These are phyloP conservation scores for Sugiyamaella pinicola DNA, from an alignment of 1,139 yeast genomes.

Conservation along the genomic window DNA sequence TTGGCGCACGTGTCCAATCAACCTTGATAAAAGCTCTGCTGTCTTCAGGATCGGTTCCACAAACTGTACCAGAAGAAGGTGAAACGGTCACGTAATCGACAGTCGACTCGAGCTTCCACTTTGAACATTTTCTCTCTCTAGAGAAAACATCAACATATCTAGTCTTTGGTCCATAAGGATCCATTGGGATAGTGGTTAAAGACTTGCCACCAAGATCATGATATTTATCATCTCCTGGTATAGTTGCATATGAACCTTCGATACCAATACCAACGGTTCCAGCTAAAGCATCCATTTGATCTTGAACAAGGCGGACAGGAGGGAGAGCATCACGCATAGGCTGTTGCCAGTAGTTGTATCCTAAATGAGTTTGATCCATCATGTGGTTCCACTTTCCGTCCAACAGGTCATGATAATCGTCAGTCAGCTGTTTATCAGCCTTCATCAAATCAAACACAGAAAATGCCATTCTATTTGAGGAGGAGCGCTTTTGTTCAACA, in stretches of 20 bases:
- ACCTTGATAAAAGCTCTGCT: slow-evolving; percentile 18
- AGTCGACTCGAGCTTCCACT: slow-evolving; percentile 20
- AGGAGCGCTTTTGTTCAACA: slow-evolving; percentile 26
- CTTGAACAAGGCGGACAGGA: slow-evolving; percentile 25
- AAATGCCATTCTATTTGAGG: slow-evolving; percentile 24
- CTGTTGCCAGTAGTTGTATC: slow-evolving; percentile 30
- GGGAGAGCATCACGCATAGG: slow-evolving; percentile 29
- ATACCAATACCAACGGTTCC: slow-evolving; percentile 26
- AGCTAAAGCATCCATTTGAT: slow-evolving; percentile 17
- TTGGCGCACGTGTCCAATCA: slow-evolving; percentile 22
- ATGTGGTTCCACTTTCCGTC: slow-evolving; percentile 32
- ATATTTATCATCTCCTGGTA: slow-evolving; percentile 29
- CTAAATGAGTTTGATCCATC: slow-evolving; percentile 31
- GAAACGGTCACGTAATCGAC: slow-evolving; percentile 21
- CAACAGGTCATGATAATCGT: slow-evolving; percentile 25
- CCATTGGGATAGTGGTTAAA: slow-evolving; percentile 22
- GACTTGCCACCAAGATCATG: slow-evolving; percentile 23
- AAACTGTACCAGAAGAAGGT: slow-evolving; percentile 23
- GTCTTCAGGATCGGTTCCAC: slow-evolving; percentile 21
- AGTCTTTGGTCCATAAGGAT: slow-evolving; percentile 20
- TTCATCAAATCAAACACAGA: slow-evolving; percentile 24
- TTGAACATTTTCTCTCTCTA: slow-evolving; percentile 18
- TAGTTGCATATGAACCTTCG: slow-evolving; percentile 25
- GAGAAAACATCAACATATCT: slow-evolving; percentile 28
- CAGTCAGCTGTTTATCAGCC: slow-evolving; percentile 23